Base-by-base conservation (phyloP, 345 rosid genomes). In the Garcia nutans region DNA sequence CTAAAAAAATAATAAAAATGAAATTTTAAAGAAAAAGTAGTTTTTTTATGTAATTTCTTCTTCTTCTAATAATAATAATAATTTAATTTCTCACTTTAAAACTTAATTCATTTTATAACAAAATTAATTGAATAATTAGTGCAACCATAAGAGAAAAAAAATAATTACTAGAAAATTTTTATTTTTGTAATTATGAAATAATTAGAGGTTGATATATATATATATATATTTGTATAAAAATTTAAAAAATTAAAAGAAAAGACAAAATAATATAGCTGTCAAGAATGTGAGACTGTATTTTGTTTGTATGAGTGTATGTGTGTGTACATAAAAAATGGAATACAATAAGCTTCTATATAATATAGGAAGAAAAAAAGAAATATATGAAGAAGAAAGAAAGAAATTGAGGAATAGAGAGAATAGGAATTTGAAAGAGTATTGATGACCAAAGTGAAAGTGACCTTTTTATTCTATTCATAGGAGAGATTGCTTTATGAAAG, bases 211-310 rank as follows among this genome's bases (percentile, higher is more conserved):
- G 50, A 47, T 47, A 47, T 47, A 0, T 11, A 47, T 3, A 47
- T 47, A 47, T 47, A 47, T 47, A 47, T 47, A 47, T 47, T 47
- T 47, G 50, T 47, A 11, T 8, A 47, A 47, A 47, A 47, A 47
- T 47, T 47, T 8, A 2, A 37, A 37, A 37, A 20, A 57, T 0
- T 22, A 10, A n/a, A 12, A 8, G 61, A 10, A 37, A 65, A 47
- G 76, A 80, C 82, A 65, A 64, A 64, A 41, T 31, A 24, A 47
- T 24, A 65, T 65, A 80, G 79, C 76, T 80, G 79, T 75, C 69
- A 63, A 71, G 37, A 65, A 72, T 37, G 78, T 7, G 68, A 70
- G 65, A 70, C 19, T 41, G 33, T 52, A 41, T 12, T 65, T 75
- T 65, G 73, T 71, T 65, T 57, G 76, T 64, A 65, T 56, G 78